Evolutionary conservation across 192 early-diverging fungal genomes (phyloP), one percentile per base, ranked within the genome.

Genomic region (Linnemannia elongata): DNA sequence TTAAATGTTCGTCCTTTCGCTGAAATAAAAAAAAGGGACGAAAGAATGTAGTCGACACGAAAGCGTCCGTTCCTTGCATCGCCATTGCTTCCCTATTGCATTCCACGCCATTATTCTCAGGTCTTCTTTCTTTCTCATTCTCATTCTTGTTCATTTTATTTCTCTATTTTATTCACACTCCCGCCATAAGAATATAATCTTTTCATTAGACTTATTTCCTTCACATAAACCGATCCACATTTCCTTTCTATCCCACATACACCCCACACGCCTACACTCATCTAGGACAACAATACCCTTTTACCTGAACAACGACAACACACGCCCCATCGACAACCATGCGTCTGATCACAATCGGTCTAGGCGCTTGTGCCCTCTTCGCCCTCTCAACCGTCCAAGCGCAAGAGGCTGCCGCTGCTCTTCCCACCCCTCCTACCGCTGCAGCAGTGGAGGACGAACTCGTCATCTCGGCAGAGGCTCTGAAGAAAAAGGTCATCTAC

Each of bases 271-370:
- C n/a, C n/a, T n/a, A n/a, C n/a, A n/a, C n/a, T n/a, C n/a, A n/a
- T n/a, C n/a, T n/a, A n/a, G n/a, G 44, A 38, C 69, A 39, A 27
- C 15, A 1, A 39, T 1, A 22, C 35, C 13, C 24, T 71, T 24
- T 71, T 24, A 2, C 13, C 12, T 4, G 0, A 24, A 10, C 30
- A 33, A 10, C 0, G 8, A 33, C 27, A 68, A 8, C 63, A 71
- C 63, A 71, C 63, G 5, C 63, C 15, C 33, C n/a, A 41, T 30
- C 38, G 30, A 63, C 38, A 35, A 55, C 4, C n/a, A 84, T 84
- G 82, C 82, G 77, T 78, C 63, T 84, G 45, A 79, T 79, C 82
- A 54, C 44, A 4, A 78, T 84, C 30, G 60, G 73, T 71, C 66
- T 84, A 18, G 76, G 82, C 52, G 77, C 77, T 12, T 78, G 76